These are phyloP conservation scores for Phialophora verrucosa DNA, from an alignment of 2,329 filamentous ascomycete species.

Conservation along the genomic window DNA sequence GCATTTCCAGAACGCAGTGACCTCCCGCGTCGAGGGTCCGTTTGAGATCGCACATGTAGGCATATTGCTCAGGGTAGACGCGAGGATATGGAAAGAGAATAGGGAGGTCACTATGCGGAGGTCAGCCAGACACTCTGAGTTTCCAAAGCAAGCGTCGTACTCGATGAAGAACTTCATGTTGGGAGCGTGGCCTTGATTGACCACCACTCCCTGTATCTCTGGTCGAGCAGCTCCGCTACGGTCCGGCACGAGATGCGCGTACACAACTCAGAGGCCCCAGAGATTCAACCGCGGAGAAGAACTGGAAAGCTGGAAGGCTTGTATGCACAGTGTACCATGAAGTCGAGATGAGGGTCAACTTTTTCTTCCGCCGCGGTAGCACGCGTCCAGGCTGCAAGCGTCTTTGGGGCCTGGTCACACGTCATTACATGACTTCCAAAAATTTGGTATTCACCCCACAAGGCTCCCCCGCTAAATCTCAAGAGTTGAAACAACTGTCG, in stretches of 20 bases:
- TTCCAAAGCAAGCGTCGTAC: slow-evolving; percentile 49
- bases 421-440: slow-evolving; percentile 16
- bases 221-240: neutral
- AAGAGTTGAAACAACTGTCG: neutral
- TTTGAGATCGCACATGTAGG: slow-evolving; percentile 85
- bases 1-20: slow-evolving; percentile 98
- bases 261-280: too few species aligned
- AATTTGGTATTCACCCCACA: slow-evolving; percentile 1
- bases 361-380: neutral
- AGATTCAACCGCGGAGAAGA: neutral
- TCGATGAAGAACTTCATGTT: slow-evolving; percentile 82
- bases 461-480: neutral
- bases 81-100: slow-evolving; percentile 76
- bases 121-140: slow-evolving; percentile 25
- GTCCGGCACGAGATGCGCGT: neutral
- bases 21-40: slow-evolving; percentile 89
- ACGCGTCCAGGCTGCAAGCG: neutral
- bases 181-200: slow-evolving; percentile 29
- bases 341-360: neutral
- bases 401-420: slow-evolving; percentile 4
- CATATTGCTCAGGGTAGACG: slow-evolving; percentile 77
- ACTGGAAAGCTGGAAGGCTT: neutral
- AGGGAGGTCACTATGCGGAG: slow-evolving; percentile 63
- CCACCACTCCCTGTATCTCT: slow-evolving; percentile 4
- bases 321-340: neutral